Conservation (phyloP, 257 asterid species). For the Rubia yunnanensis region DNA sequence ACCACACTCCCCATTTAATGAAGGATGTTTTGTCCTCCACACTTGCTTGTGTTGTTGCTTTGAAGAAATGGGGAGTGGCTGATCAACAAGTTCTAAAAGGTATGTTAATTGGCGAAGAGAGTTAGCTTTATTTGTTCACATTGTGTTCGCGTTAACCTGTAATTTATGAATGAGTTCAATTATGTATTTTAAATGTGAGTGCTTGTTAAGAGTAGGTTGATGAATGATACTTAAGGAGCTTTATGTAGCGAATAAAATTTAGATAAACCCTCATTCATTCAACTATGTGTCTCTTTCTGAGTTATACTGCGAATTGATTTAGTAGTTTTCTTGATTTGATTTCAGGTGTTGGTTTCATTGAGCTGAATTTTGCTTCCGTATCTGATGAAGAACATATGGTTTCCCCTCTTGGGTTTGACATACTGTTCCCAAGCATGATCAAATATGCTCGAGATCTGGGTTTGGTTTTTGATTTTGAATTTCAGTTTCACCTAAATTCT, state of each 20-base stretch:
- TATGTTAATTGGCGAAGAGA: background rate
- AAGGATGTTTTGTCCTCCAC: slow-evolving; percentile 79
- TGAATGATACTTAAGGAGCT: too few relatives aligned
- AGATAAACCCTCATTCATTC: too few relatives aligned
- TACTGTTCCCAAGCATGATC: slow-evolving; percentile 73
- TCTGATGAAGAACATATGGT: slow-evolving; percentile 29
- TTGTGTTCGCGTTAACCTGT: too few relatives aligned
- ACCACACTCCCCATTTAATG: slow-evolving; percentile 41
- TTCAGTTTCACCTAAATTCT: too few relatives aligned
- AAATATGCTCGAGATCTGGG: slow-evolving; percentile 49
- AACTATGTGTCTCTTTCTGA: too few relatives aligned
- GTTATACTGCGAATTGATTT: too few relatives aligned
- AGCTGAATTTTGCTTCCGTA: slow-evolving; percentile 45
- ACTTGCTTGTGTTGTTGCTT: slow-evolving; percentile 80
- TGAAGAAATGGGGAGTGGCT: slow-evolving; percentile 72
- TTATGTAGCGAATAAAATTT: too few relatives aligned
- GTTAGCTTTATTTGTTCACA: too few relatives aligned
- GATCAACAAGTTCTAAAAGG: slow-evolving; percentile 54
- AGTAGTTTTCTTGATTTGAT: background rate
- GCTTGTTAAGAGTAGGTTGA: too few relatives aligned
- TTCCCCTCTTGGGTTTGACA: slow-evolving; percentile 74
- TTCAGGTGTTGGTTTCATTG: slow-evolving; percentile 57
- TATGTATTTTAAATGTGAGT: too few relatives aligned
- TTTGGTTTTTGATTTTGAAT: too few relatives aligned
- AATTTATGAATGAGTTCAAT: too few relatives aligned